phyloP scores from a whole-genome alignment of 176 grass and related monocot genomes.

The Oryza glumipatula region DNA sequence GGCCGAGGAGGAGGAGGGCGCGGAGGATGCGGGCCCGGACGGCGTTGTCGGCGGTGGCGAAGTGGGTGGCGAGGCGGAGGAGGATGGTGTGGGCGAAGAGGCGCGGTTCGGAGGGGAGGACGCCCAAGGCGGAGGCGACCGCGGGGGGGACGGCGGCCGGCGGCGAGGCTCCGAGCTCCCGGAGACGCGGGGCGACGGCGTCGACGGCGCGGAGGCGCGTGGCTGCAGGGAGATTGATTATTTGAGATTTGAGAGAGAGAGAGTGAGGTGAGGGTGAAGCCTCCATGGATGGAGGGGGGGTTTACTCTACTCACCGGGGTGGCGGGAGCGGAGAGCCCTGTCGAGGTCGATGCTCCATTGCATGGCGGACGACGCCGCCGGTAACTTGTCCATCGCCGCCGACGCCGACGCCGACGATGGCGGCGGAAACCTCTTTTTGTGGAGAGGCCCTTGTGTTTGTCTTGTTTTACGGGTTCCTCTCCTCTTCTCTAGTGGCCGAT shows the following conservation, averaged over 20 bases:
- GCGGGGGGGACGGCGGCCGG: neutral
- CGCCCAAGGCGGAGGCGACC: slow-evolving; percentile 7
- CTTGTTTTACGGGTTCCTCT: no score
- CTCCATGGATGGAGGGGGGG: no score
- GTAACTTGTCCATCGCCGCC: neutral
- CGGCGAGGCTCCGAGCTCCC: slow-evolving; percentile 37
- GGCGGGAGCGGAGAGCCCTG: slow-evolving; percentile 76
- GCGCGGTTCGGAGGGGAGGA: slow-evolving; percentile 45
- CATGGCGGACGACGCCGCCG: slow-evolving; percentile 66
- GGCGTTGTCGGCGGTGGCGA: slow-evolving; percentile 50
- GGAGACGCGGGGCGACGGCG: slow-evolving; percentile 55
- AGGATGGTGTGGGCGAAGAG: slow-evolving; percentile 79
- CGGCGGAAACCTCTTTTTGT: no score
- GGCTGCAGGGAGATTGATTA: slow-evolving; percentile 35
- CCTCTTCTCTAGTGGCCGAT: no score
- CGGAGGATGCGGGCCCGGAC: slow-evolving; percentile 46
- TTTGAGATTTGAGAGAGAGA: neutral
- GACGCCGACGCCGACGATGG: no score
- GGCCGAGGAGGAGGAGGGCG: slow-evolving; percentile 52
- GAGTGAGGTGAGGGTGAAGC: neutral
- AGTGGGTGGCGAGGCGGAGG: slow-evolving; percentile 67
- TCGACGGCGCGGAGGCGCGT: slow-evolving; percentile 53
- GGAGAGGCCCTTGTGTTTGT: no score
- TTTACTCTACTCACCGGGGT: slow-evolving; percentile 36
- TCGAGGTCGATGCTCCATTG: slow-evolving; percentile 92